phyloP scores from a whole-genome alignment of 306 rosid genomes.

The Cyclanthera cordifolia region DNA sequence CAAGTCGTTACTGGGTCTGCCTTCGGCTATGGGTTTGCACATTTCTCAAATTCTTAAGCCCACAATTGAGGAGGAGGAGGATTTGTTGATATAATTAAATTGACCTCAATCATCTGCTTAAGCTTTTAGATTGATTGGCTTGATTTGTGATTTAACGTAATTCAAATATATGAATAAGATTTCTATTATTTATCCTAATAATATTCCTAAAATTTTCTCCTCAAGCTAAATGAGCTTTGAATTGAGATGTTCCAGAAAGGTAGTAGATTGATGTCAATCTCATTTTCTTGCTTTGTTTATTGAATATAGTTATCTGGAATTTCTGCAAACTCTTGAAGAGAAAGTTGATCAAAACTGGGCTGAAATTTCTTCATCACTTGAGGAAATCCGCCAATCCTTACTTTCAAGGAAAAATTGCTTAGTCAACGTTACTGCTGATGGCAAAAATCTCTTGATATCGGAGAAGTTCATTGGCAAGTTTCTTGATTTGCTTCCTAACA shows the following conservation, averaged over 20 bases:
- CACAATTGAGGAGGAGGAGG: no score
- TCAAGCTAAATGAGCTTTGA: background rate
- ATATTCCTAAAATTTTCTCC: background rate
- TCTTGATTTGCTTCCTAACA: constrained; percentile 62
- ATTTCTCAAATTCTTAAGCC: no score
- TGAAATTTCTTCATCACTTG: constrained; percentile 71
- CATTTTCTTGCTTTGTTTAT: constrained; percentile 17
- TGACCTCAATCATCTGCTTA: no score
- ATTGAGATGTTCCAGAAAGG: background rate
- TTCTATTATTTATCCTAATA: background rate
- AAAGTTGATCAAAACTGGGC: constrained; percentile 85
- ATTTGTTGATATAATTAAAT: no score
- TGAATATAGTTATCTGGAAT: constrained; percentile 66
- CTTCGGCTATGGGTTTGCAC: no score
- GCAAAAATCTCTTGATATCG: constrained; percentile 40
- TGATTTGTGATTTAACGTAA: no score
- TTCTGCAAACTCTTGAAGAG: constrained; percentile 65
- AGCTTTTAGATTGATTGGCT: no score
- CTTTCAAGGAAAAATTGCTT: constrained; percentile 68
- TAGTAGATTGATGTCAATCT: background rate
- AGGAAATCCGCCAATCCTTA: constrained; percentile 70
- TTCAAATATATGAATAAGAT: background rate
- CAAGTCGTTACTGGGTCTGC: no score
- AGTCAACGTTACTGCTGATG: constrained; percentile 70
- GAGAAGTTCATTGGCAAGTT: constrained; percentile 55